These are phyloP conservation scores for Ophiostoma himal-ulmi DNA, from an alignment of 2,329 filamentous ascomycete genomes.

Conservation along the genomic window DNA sequence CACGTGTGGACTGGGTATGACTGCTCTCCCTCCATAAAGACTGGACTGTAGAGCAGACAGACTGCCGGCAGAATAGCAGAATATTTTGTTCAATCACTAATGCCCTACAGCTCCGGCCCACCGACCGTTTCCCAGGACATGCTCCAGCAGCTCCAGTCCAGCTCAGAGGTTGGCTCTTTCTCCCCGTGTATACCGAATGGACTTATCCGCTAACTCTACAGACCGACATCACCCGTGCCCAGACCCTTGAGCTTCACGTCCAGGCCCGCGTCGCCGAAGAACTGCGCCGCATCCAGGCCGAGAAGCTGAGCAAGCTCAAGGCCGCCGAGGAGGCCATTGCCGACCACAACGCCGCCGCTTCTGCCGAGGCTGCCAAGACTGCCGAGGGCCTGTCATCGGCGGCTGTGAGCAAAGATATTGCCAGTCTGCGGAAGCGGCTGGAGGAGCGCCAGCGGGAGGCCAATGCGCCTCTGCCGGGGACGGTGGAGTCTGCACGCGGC, in stretches of 20 bases:
- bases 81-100: slow-evolving; percentile 1
- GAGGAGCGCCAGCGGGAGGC: slow-evolving; percentile 60
- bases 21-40: not conserved
- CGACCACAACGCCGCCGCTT: slow-evolving; percentile 25
- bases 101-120: slow-evolving; percentile 37
- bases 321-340: slow-evolving; percentile 36
- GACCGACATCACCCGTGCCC: slow-evolving; percentile 83
- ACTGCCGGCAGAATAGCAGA: not conserved
- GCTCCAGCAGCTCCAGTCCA: slow-evolving; percentile 75
- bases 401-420: slow-evolving; percentile 54
- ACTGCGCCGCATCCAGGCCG: slow-evolving; percentile 69
- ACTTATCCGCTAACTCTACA: slow-evolving; percentile 35
- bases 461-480: slow-evolving; percentile 58
- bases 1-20: slow-evolving; percentile 52
- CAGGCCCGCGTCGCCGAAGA: slow-evolving; percentile 81
- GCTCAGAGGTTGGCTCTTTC: slow-evolving; percentile 64
- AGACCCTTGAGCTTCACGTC: slow-evolving; percentile 77
- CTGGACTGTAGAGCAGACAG: too few species aligned
- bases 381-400: slow-evolving; percentile 17
- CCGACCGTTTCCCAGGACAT: slow-evolving; percentile 69
- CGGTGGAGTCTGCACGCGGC: slow-evolving; percentile 67
- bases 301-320: slow-evolving; percentile 63
- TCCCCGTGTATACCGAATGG: not conserved
- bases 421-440: slow-evolving; percentile 53
- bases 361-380: not conserved